Base-by-base conservation (phyloP, 2,329 filamentous ascomycete species). In the Colletotrichum noveboracense region DNA sequence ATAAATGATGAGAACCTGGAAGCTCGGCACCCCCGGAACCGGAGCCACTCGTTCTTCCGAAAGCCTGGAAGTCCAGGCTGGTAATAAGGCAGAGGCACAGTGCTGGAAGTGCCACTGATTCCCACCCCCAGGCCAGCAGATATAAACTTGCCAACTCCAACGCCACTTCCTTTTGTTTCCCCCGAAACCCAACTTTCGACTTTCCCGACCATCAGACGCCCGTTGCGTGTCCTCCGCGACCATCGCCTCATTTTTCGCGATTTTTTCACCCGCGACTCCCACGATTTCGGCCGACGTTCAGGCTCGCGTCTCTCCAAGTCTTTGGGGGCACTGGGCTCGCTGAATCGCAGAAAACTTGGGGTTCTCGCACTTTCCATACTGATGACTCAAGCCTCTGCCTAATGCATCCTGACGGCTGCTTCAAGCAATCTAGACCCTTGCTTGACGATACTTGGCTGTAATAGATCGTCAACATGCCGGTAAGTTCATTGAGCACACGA, bases 141-240 rank as follows among this genome's bases (percentile, higher is more conserved):
- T 76, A 76, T 75, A 76, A 77, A 77, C 76, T 77, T 76, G 76
- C 67, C 67, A 66, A 56, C 74, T 66, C 67, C 66, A 70, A 76
- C 76, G 74, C 76, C 76, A 72, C 70, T 70, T 73, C 67, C 61
- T 65, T 64, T 69, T 71, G 61, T 68, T 69, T n/a, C 36, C 58
- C 43, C 34, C 60, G 24, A 67, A 74, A 66, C 61, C 24, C 28
- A 70, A 30, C 55, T 58, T 24, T 62, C 60, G 71, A 52, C 34
- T 67, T 52, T 56, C 36, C 32, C 66, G 62, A 71, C 66, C 24
- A 30, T 32, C 56, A 24, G 36, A 52, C 66, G 65, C 65, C 52
- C 55, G 58, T 60, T 60, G 60, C 61, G 65, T 61, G 58, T 21
- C 21, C 34, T 34, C 30, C n/a, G 64, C 76, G 74, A 70, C 61